A percentile compares a stretch with the other conserved stretches of the same genome.
Evolutionary conservation across 2,329 filamentous ascomycete genomes (phyloP).

Genomic region (Neofusicoccum kwambonambiense): DNA sequence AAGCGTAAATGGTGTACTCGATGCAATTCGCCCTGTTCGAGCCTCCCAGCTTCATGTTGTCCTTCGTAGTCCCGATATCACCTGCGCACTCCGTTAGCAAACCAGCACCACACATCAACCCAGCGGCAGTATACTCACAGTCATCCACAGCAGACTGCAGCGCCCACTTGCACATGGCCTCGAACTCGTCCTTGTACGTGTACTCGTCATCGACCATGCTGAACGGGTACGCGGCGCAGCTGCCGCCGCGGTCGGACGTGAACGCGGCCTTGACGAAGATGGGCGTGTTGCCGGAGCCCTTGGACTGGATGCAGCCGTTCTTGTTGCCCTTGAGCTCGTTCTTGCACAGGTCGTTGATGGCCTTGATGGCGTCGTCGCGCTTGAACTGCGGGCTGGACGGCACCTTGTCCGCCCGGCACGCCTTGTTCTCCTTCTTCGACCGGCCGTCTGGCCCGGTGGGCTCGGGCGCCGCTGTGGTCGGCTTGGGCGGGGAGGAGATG

Average conservation of each 20-base stretch:
- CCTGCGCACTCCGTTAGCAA: neutral
- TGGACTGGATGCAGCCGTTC: neutral
- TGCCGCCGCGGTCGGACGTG: neutral
- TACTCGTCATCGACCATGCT: neutral
- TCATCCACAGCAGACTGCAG: neutral
- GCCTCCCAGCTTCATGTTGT: neutral
- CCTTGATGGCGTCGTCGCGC: neutral
- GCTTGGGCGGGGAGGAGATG: neutral
- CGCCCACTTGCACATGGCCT: neutral
- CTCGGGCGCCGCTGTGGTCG: neutral
- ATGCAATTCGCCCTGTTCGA: neutral
- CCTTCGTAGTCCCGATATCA: neutral
- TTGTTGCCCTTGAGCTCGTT: neutral
- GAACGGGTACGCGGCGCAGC: neutral
- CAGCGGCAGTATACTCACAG: neutral
- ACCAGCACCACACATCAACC: neutral
- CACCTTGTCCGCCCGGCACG: neutral
- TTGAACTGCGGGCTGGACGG: neutral
- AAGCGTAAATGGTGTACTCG: neutral
- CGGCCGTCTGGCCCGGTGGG: neutral
- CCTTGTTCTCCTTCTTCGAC: neutral
- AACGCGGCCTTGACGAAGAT: neutral
- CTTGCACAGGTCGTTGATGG: neutral
- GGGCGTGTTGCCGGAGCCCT: neutral
- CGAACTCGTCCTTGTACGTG: neutral